A percentile compares a stretch with the other conserved stretches of the same genome.
These are phyloP conservation scores for Hydrangea macrophylla DNA, from an alignment of 148 eudicot species.

Conservation along the genomic window DNA sequence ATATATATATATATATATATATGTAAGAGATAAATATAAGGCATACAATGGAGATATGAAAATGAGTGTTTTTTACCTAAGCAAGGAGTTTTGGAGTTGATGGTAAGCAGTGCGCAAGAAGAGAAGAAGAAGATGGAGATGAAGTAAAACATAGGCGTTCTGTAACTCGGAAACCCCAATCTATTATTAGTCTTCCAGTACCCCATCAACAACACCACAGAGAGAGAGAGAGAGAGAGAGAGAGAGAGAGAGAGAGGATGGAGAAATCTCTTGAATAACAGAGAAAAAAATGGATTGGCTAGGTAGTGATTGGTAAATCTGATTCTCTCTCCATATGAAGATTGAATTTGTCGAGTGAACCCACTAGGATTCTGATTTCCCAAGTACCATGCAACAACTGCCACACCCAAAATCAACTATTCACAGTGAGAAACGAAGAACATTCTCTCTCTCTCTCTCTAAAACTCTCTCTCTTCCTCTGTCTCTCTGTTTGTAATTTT, in stretches of 20 bases:
- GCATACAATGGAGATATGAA: neutral
- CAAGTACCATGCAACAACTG: neutral
- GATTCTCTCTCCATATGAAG: neutral
- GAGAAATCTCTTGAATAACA: neutral
- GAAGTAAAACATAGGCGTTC: conserved; percentile 8
- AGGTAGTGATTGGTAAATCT: neutral
- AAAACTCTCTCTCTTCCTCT: neutral
- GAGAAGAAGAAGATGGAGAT: conserved; percentile 11
- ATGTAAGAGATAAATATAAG: neutral
- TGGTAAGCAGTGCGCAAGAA: neutral
- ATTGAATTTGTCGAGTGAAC: neutral
- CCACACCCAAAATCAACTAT: neutral
- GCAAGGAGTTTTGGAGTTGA: conserved; percentile 3
- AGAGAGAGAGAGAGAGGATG: neutral
- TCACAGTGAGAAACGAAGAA: neutral
- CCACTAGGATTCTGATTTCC: conserved; percentile 2
- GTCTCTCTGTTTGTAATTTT: neutral
- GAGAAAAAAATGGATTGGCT: neutral
- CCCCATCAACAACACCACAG: conserved; percentile 13
- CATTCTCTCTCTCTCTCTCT: neutral
- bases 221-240: too few species aligned
- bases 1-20: too few species aligned
- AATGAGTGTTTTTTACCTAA: conserved; percentile 2
- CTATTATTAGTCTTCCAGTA: neutral
- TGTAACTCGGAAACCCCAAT: neutral